These are phyloP conservation scores for Puccinia brachypodii DNA, from an alignment of 1,284 basidiomycete species.

Conservation along the genomic window DNA sequence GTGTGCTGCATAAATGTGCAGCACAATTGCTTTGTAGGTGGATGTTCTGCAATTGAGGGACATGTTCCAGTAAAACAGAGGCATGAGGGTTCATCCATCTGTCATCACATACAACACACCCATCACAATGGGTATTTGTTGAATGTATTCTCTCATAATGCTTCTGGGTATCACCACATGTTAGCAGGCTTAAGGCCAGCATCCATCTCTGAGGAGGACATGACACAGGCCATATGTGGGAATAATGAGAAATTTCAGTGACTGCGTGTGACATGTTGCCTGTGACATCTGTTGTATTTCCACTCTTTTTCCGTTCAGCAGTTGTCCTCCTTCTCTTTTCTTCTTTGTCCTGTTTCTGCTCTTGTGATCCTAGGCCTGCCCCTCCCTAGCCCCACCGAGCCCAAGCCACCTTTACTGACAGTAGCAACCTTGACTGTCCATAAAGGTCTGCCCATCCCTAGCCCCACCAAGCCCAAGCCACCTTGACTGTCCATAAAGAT, in stretches of 20 bases:
- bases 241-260: no score
- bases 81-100: background rate
- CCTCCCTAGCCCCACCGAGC: no score
- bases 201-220: no score
- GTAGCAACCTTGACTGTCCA: background rate
- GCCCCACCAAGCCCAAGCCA: no score
- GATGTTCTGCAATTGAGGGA: background rate
- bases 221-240: no score
- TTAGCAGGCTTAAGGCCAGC: no score
- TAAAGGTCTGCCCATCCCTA: no score
- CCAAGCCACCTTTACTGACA: no score
- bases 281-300: background rate
- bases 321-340: background rate
- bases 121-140: background rate
- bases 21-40: background rate
- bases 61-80: background rate
- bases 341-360: background rate
- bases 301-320: background rate
- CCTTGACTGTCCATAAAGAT: background rate
- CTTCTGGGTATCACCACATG: background rate
- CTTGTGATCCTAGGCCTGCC: background rate
- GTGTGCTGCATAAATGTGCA: background rate
- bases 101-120: background rate
- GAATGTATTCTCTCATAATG: background rate
- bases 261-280: background rate